Conservation (phyloP, 2,329 filamentous ascomycete species). For the Penicillium sp. region DNA sequence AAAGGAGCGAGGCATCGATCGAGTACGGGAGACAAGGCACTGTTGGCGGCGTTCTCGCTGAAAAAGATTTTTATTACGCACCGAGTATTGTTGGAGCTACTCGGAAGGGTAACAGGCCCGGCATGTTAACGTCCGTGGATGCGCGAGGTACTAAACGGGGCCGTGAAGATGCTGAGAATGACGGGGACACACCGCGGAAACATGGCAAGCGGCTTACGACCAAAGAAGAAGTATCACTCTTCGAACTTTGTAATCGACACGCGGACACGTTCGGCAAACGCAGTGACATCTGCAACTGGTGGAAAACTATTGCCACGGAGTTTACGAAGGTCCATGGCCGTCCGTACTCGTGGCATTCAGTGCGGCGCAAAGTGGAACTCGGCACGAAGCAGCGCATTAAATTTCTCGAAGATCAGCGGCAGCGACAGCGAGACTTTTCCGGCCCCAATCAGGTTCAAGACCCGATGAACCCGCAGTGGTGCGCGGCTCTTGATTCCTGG, state of each 20-base stretch:
- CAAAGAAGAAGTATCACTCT: conserved; percentile 40
- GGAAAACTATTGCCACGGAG: conserved; percentile 39
- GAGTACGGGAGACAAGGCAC: conserved; percentile 10
- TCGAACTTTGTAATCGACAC: conserved; percentile 42
- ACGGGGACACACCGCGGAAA: conserved; percentile 26
- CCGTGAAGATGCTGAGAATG: conserved; percentile 13
- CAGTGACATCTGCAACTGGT: conserved; percentile 45
- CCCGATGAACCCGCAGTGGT: conserved; percentile 39
- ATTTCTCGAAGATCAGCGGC: conserved; percentile 35
- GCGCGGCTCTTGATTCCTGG: conserved; percentile 40
- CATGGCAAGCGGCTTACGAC: conserved; percentile 42
- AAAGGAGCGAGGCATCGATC: conserved; percentile 17
- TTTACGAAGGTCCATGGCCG: conserved; percentile 39
- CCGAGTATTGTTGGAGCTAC: conserved; percentile 11
- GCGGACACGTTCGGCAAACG: conserved; percentile 39
- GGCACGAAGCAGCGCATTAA: conserved; percentile 43
- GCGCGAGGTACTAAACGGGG: conserved; percentile 12
- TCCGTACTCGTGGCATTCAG: conserved; percentile 45
- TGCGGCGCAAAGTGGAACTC: conserved; percentile 42
- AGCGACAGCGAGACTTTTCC: conserved; percentile 10
- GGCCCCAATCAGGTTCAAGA: conserved; percentile 21
- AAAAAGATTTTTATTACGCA: conserved; percentile 18
- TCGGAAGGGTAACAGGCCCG: conserved; percentile 4
- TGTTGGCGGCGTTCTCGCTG: conserved; percentile 4
- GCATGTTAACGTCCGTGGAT: conserved; percentile 2